These are phyloP conservation scores for Auricularia heimuer DNA, from an alignment of 768 basidiomycete species.

Conservation along the genomic window DNA sequence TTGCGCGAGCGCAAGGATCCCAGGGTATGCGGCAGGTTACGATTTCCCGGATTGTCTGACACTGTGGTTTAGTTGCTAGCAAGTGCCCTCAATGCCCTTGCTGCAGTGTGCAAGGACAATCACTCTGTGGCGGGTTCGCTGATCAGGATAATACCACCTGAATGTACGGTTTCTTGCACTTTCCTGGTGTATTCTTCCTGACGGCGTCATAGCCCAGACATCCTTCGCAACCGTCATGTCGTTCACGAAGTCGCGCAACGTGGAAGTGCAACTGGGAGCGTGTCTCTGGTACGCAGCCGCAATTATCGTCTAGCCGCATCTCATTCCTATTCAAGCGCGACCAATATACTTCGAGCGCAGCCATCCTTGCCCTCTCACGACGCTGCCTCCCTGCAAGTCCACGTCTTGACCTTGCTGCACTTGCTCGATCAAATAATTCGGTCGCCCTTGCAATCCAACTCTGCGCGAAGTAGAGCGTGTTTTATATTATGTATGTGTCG, in stretches of 20 bases:
- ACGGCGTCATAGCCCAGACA: constrained; percentile 3
- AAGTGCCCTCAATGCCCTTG: constrained; percentile 52
- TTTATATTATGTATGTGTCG: constrained; percentile 57
- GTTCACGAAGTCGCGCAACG: constrained; percentile 46
- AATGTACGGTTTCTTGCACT: not conserved
- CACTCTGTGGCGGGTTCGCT: constrained; percentile 39
- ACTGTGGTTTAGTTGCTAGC: constrained; percentile 44
- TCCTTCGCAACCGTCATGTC: constrained; percentile 37
- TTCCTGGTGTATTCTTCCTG: not conserved
- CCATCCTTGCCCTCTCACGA: constrained; percentile 10
- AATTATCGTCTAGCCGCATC: not conserved
- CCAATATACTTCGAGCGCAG: constrained; percentile 47
- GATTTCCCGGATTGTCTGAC: not conserved
- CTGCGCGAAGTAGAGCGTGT: constrained; percentile 55
- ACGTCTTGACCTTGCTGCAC: constrained; percentile 52
- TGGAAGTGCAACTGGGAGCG: constrained; percentile 60
- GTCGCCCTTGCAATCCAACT: constrained; percentile 30
- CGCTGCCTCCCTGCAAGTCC: constrained; percentile 32
- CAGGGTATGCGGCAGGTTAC: constrained; percentile 29
- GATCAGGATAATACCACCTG: constrained; percentile 1
- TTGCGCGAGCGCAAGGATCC: constrained; percentile 36
- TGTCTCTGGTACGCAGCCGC: constrained; percentile 46
- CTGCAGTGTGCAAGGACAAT: constrained; percentile 58
- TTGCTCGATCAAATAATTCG: constrained; percentile 54
- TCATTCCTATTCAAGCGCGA: constrained; percentile 27